phyloP scores from a whole-genome alignment of 1,284 basidiomycete genomes.

The Cystobasidium slooffiae region DNA sequence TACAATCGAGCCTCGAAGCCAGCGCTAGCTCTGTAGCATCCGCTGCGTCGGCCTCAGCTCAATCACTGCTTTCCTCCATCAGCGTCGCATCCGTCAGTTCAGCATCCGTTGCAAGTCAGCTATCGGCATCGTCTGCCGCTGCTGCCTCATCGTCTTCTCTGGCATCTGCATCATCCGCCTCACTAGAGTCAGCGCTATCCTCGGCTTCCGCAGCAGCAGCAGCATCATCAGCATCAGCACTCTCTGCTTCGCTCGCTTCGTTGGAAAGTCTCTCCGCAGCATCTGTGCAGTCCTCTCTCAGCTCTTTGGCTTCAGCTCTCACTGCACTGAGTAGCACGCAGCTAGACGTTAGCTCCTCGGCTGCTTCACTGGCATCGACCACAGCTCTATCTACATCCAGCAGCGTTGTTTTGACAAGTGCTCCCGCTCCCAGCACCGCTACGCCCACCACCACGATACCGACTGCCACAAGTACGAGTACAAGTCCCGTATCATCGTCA shows the following conservation, averaged over 20 bases:
- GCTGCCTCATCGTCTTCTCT: conserved; percentile 18
- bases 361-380: not conserved
- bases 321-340: conserved; percentile 10
- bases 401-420: conserved; percentile 7
- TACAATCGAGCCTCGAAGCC: conserved; percentile 32
- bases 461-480: conserved; percentile 1
- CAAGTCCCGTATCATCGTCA: not conserved
- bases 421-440: not conserved
- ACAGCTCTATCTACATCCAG: not conserved
- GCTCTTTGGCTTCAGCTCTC: conserved; percentile 12
- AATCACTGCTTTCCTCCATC: conserved; percentile 29
- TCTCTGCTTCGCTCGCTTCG: conserved; percentile 23
- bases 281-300: conserved; percentile 21
- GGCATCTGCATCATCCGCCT: conserved; percentile 20
- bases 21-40: conserved; percentile 32
- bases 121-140: not conserved
- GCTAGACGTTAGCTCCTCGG: conserved; percentile 7
- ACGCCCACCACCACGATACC: not conserved
- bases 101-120: conserved; percentile 25
- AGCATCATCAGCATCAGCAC: conserved; percentile 26
- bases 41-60: conserved; percentile 31
- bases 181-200: conserved; percentile 7
- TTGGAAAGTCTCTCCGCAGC: conserved; percentile 12
- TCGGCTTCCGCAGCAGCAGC: conserved; percentile 17
- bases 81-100: conserved; percentile 22